Evolutionary conservation across 495 filamentous ascomycete genomes (phyloP).

Genomic region (Platismatia glauca): DNA sequence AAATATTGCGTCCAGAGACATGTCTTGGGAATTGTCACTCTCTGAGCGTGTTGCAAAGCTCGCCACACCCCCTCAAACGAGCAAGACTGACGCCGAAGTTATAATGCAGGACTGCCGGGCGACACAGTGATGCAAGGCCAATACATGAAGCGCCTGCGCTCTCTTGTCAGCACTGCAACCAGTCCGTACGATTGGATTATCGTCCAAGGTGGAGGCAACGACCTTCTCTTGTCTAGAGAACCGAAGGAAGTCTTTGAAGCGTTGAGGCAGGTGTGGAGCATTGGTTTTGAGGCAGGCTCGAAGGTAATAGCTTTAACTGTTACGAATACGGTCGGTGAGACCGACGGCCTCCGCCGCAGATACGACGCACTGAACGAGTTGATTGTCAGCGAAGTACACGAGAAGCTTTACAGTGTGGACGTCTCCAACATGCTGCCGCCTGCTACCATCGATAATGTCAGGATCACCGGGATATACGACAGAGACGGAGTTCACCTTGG

Average conservation of each 20-base stretch:
- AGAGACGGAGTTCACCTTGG: constrained; percentile 56
- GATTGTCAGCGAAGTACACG: constrained; percentile 38
- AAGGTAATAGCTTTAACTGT: constrained; percentile 54
- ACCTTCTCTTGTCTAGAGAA: constrained; percentile 34
- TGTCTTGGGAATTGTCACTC: too few relatives aligned
- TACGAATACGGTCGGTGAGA: constrained; percentile 39
- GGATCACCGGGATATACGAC: constrained; percentile 39
- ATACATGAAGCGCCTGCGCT: constrained; percentile 39
- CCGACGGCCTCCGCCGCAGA: constrained; percentile 9
- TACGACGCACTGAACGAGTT: constrained; percentile 43
- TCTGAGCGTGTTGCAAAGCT: too few relatives aligned
- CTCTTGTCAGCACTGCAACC: constrained; percentile 30
- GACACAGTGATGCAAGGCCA: constrained; percentile 38
- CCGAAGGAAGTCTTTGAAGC: constrained; percentile 32
- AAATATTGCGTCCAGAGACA: too few relatives aligned
- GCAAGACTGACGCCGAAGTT: too few relatives aligned
- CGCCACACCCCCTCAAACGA: too few relatives aligned
- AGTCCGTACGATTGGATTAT: constrained; percentile 32
- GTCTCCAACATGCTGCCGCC: constrained; percentile 44
- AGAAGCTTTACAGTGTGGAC: constrained; percentile 46
- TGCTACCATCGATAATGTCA: constrained; percentile 32
- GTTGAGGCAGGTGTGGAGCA: constrained; percentile 39
- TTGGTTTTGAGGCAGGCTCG: constrained; percentile 36
- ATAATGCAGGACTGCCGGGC: constrained; percentile 42
- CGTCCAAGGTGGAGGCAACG: constrained; percentile 52